Conservation (phyloP, 495 filamentous ascomycete species). For the Trichoderma reesei region DNA sequence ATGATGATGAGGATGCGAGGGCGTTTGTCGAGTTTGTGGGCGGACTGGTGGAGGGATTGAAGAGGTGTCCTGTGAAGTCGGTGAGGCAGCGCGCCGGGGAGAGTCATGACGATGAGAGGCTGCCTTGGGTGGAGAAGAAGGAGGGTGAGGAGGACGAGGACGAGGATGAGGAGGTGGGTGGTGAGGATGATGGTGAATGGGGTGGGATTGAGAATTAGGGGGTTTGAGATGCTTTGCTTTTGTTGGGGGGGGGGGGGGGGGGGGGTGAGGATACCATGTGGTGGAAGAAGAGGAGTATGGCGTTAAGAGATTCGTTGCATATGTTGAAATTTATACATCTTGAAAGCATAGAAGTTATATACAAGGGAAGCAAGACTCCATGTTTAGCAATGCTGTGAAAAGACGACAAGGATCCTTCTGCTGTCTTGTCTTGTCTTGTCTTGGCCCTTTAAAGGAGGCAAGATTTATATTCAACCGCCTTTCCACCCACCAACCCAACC, state of each 20-base stretch:
- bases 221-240: neutral
- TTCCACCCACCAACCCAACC: no score
- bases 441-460: no score
- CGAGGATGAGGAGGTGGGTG: conserved; percentile 26
- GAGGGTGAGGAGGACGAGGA: conserved; percentile 21
- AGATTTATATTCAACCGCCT: no score
- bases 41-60: conserved; percentile 28
- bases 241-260: no score
- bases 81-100: conserved; percentile 64
- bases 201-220: conserved; percentile 59
- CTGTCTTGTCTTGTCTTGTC: no score
- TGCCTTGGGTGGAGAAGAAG: conserved; percentile 36
- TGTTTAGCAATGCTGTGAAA: no score
- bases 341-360: no score
- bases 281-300: neutral
- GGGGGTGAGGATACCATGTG: neutral
- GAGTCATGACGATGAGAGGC: conserved; percentile 62
- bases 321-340: no score
- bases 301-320: no score
- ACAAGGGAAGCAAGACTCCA: no score
- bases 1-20: conserved; percentile 27
- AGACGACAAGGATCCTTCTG: no score
- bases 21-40: conserved; percentile 28
- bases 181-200: conserved; percentile 49
- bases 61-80: conserved; percentile 54